These are phyloP conservation scores for Tetrapyrgos nigripes DNA, from an alignment of 1,284 basidiomycete genomes.

Conservation along the genomic window DNA sequence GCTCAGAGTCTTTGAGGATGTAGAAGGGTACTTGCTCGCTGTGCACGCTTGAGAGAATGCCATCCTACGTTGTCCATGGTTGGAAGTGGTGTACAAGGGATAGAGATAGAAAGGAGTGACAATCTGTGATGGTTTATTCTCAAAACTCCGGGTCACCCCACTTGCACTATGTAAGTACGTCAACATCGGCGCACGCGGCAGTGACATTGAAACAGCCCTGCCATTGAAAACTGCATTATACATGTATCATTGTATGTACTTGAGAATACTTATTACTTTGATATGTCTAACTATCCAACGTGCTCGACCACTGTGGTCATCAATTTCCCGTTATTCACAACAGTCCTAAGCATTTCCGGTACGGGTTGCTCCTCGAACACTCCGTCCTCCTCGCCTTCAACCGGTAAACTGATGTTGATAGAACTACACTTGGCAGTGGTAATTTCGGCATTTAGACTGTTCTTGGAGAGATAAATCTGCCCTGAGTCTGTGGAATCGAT, in stretches of 20 bases:
- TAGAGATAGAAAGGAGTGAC: background rate
- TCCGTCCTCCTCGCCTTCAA: slow-evolving; percentile 89
- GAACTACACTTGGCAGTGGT: slow-evolving; percentile 95
- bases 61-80: slow-evolving; percentile 75
- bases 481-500: slow-evolving; percentile 96
- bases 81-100: background rate
- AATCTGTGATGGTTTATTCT: background rate
- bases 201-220: too few species aligned
- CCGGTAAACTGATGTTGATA: slow-evolving; percentile 92
- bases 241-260: too few species aligned
- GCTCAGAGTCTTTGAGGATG: slow-evolving; percentile 3
- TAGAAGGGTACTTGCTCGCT: slow-evolving; percentile 41
- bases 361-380: slow-evolving; percentile 91
- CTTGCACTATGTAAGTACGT: too few species aligned
- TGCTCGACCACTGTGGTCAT: slow-evolving; percentile 93
- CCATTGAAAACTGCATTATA: too few species aligned
- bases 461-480: slow-evolving; percentile 92
- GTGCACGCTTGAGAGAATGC: slow-evolving; percentile 62
- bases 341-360: slow-evolving; percentile 96
- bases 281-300: slow-evolving; percentile 54
- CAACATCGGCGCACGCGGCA: too few species aligned
- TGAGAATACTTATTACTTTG: background rate
- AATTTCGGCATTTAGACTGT: slow-evolving; percentile 84
- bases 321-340: slow-evolving; percentile 84
- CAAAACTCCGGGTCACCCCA: too few species aligned